Conservation (phyloP, 306 rosid species). For the Castanea sativa region DNA sequence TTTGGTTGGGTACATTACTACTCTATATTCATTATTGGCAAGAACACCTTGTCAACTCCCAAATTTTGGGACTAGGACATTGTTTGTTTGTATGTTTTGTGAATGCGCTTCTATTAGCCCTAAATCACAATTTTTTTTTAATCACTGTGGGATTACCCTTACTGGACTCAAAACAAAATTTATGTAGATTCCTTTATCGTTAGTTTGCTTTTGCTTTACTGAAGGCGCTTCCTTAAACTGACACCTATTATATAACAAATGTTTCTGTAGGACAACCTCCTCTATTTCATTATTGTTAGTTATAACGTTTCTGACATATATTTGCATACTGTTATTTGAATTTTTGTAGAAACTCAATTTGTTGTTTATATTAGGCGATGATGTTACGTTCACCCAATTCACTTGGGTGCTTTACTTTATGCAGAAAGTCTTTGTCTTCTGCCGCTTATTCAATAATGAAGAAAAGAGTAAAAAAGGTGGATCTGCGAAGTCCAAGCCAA, state of each 20-base stretch:
- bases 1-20: too few relatives aligned
- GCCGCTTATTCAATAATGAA: conserved; percentile 64
- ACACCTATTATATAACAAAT: background rate
- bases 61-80: too few relatives aligned
- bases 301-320: background rate
- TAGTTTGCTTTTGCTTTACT: too few relatives aligned
- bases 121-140: too few relatives aligned
- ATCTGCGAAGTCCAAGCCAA: background rate
- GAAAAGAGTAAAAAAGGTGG: conserved; percentile 1
- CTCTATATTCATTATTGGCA: too few relatives aligned
- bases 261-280: background rate
- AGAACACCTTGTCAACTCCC: too few relatives aligned
- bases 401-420: conserved; percentile 14
- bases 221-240: background rate
- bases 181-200: too few relatives aligned
- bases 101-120: too few relatives aligned
- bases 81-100: too few relatives aligned
- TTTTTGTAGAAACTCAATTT: background rate
- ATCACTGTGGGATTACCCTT: too few relatives aligned
- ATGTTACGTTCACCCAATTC: conserved; percentile 18
- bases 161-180: too few relatives aligned
- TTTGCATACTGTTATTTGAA: background rate
- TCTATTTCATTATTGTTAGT: background rate
- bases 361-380: background rate
- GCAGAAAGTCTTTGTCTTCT: conserved; percentile 77